These are phyloP conservation scores for Fusarium papillatum DNA, from an alignment of 2,329 filamentous ascomycete genomes.

Conservation along the genomic window DNA sequence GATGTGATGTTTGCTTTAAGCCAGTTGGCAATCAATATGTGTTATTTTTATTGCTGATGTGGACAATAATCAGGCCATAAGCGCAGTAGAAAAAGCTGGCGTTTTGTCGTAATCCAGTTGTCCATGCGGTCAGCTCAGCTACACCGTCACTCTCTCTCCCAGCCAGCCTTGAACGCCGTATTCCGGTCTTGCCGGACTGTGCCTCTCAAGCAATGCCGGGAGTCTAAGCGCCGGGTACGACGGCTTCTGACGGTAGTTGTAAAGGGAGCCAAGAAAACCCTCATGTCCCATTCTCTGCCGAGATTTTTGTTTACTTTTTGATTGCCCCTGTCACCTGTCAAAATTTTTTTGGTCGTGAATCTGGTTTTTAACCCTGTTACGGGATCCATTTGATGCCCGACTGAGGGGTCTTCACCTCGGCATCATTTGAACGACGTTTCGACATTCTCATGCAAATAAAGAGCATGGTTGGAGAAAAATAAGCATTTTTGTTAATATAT, in stretches of 20 bases:
- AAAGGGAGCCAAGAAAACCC: neutral
- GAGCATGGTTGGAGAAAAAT: neutral
- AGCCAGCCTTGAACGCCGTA: neutral
- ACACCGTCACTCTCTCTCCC: neutral
- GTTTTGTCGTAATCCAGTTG: neutral
- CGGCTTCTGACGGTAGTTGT: neutral
- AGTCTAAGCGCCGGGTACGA: neutral
- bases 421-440: neutral
- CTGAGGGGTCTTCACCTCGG: neutral
- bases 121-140: neutral
- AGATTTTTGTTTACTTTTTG: neutral
- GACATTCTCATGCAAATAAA: neutral
- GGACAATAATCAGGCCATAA: neutral
- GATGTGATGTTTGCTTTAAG: too few species aligned
- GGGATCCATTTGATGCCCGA: neutral
- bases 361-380: neutral
- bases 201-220: neutral
- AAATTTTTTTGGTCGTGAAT: neutral
- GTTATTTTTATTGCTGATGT: neutral
- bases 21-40: neutral
- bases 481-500: neutral
- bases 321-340: neutral
- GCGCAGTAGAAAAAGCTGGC: neutral
- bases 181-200: neutral
- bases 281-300: neutral